Evolutionary conservation across 495 filamentous ascomycete genomes (phyloP).

Genomic region (Jackrogersella multiformis): DNA sequence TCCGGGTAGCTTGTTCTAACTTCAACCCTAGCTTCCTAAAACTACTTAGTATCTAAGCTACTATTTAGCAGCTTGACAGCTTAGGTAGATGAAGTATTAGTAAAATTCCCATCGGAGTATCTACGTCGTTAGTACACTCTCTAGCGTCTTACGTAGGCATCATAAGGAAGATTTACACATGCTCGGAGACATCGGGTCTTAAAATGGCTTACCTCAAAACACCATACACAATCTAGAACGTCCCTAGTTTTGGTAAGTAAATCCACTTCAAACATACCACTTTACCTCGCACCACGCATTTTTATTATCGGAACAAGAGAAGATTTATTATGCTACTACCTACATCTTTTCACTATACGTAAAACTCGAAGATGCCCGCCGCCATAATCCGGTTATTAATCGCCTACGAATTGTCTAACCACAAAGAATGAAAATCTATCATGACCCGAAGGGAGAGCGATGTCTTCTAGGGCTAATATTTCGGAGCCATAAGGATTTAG

Average conservation of each 20-base stretch:
- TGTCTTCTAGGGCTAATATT: background rate
- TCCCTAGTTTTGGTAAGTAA: background rate
- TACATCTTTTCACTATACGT: no score
- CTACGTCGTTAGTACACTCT: background rate
- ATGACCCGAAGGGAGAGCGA: background rate
- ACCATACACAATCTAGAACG: no score
- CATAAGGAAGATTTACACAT: slow-evolving; percentile 3
- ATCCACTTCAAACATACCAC: background rate
- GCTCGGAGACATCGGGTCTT: background rate
- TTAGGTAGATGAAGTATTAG: no score
- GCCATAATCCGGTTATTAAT: no score
- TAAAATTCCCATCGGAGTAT: slow-evolving; percentile 1
- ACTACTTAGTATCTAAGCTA: no score
- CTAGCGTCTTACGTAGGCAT: slow-evolving; percentile 8
- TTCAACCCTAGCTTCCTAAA: background rate
- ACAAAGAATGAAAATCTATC: background rate
- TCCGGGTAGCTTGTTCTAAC: background rate
- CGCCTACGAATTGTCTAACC: background rate
- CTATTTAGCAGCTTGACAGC: no score
- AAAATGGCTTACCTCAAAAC: no score
- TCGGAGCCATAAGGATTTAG: background rate
- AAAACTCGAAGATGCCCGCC: no score
- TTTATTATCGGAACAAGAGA: background rate
- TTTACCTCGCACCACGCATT: background rate
- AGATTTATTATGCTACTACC: background rate